Evolutionary conservation across 495 filamentous ascomycete genomes (phyloP).

Genomic region (Podospora conica): DNA sequence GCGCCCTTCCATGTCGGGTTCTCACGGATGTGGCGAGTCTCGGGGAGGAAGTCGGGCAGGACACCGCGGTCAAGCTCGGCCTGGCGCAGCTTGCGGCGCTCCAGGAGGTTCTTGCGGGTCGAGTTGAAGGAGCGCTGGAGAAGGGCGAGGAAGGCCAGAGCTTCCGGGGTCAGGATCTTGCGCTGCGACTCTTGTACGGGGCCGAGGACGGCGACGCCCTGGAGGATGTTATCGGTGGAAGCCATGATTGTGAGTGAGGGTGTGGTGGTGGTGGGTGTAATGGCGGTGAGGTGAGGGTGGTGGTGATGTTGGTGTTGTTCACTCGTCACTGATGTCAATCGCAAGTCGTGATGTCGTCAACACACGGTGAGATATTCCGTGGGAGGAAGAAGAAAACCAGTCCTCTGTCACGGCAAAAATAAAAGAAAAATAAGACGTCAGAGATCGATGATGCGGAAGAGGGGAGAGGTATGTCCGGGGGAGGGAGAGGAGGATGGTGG

Average conservation of each 20-base stretch:
- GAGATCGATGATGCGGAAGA: neutral
- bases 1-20: slow-evolving; percentile 92
- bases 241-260: slow-evolving; percentile 51
- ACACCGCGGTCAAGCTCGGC: slow-evolving; percentile 87
- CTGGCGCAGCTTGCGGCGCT: slow-evolving; percentile 82
- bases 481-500: neutral
- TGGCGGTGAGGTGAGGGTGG: neutral
- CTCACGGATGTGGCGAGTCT: slow-evolving; percentile 94
- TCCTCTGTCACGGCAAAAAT: neutral
- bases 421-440: neutral
- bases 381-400: neutral
- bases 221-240: slow-evolving; percentile 66
- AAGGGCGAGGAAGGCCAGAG: slow-evolving; percentile 86
- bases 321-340: neutral
- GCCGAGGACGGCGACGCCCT: slow-evolving; percentile 83
- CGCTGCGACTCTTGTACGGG: slow-evolving; percentile 66
- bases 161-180: slow-evolving; percentile 89
- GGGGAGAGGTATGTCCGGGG: neutral
- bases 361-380: neutral
- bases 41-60: slow-evolving; percentile 91
- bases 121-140: slow-evolving; percentile 91
- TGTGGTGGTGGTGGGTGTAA: neutral
- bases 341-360: neutral
- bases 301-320: neutral
- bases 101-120: slow-evolving; percentile 81